Percentiles rank a stretch among this genome's conserved stretches.
Evolutionary conservation across 331 rosid species (phyloP).

Genomic region (Pyrus hybrid): DNA sequence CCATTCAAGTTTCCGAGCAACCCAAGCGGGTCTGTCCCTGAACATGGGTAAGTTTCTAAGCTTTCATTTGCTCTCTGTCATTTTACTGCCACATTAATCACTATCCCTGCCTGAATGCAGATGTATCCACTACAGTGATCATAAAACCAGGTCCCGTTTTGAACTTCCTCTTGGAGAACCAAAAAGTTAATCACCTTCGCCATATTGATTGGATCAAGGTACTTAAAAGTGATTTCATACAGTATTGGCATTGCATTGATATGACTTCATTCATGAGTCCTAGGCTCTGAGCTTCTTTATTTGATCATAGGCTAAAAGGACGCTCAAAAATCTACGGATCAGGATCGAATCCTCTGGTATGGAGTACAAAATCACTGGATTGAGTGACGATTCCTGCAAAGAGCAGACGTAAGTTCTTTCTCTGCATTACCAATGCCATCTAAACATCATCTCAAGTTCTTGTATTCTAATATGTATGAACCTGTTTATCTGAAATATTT

Average conservation of each 20-base stretch:
- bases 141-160: conserved; percentile 77
- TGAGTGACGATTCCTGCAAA: conserved; percentile 66
- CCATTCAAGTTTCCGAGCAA: conserved; percentile 79
- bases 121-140: conserved; percentile 78
- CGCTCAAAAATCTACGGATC: conserved; percentile 60
- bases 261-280: background rate
- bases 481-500: background rate
- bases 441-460: background rate
- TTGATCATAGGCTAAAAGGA: conserved; percentile 52
- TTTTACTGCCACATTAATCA: background rate
- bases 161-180: conserved; percentile 59
- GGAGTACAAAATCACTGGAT: conserved; percentile 79
- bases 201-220: conserved; percentile 16
- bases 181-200: conserved; percentile 51
- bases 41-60: conserved; percentile 44
- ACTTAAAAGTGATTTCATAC: background rate
- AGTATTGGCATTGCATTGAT: background rate
- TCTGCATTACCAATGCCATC: background rate
- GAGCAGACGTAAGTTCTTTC: conserved; percentile 39
- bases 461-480: background rate
- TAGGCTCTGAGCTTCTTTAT: background rate
- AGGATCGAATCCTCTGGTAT: conserved; percentile 44
- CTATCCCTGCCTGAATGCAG: conserved; percentile 17
- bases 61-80: background rate
- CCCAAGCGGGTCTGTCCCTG: conserved; percentile 74